Base-by-base conservation (phyloP, 106 monocot species). In the Cymbidium sinense region DNA sequence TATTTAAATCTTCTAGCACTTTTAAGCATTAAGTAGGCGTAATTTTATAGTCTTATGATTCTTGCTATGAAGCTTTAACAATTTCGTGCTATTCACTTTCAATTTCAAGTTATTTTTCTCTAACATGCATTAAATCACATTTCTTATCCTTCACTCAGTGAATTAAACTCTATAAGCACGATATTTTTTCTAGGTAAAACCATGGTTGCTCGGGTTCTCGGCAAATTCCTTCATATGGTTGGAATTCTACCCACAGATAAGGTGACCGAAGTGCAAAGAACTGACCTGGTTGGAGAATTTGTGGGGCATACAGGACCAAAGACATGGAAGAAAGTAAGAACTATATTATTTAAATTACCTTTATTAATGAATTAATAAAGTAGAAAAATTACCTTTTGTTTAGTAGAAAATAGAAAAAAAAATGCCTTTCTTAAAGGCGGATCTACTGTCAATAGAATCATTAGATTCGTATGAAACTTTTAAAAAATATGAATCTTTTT, bases 261-360 rank as follows among this genome's bases (percentile, higher is more conserved):
- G 75, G 98, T 98, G 39, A 98, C 92, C 73, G 98, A 92, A 87
- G 94, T 98, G 50, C 98, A 98, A 76, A 73, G 98, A 41, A 94
- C 98, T 30, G 98, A 98, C 83, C 86, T 98, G 75, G 94, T 98
- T 71, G 98, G 98, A 55, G 98, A 98, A 72, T 98, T 98, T 70
- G 94, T 98, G 20, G 98, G 98, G 43, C 98, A 98, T 77, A 98
- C 98, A 23, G 98, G 98, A 67, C 98, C 98, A 77, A 98, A 94
- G 81, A 98, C 98, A 29, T 89, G 94, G 80, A 69, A 87, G 71
- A 98, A 94, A 94, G 96, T 91, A 86, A 51, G 1, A 4, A 34
- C 9, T 67, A 0, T 20, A 29, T 81, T 19, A 7, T 4, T 47
- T 9, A 65, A 43, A 47, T 47, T 30, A 5, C 9, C 54, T 50